A percentile compares a stretch with the other conserved stretches of the same genome.
Conservation (phyloP, 1,139 yeast genomes). For the Kurtzmaniella quercitrusa region DNA sequence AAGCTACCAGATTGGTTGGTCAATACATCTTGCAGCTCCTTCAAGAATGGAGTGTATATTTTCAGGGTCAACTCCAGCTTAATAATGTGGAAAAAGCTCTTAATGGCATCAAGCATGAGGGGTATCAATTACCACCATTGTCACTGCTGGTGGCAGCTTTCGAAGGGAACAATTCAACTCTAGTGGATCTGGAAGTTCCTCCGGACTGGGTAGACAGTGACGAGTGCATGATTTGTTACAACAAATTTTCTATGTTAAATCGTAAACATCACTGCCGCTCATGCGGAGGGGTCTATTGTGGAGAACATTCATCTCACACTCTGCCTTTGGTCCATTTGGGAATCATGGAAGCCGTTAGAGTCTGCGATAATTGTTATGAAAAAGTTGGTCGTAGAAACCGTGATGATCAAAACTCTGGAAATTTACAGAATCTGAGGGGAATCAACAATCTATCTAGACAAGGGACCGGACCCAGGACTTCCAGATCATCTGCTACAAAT, state of each 20-base stretch:
- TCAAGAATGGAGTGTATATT: slow-evolving; percentile 75
- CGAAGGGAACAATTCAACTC: slow-evolving; percentile 13
- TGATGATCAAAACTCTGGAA: slow-evolving; percentile 17
- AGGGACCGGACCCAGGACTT: too few species aligned
- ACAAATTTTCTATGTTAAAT: slow-evolving; percentile 72
- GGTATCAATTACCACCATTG: slow-evolving; percentile 42
- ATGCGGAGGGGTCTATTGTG: slow-evolving; percentile 94
- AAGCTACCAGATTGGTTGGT: slow-evolving; percentile 55
- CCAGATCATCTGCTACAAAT: not conserved
- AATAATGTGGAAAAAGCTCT: slow-evolving; percentile 63
- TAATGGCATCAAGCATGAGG: slow-evolving; percentile 56
- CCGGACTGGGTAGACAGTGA: slow-evolving; percentile 98
- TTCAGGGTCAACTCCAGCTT: slow-evolving; percentile 65
- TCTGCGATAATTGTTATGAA: slow-evolving; percentile 84
- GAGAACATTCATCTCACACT: slow-evolving; percentile 69
- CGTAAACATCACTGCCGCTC: slow-evolving; percentile 96
- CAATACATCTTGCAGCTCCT: slow-evolving; percentile 57
- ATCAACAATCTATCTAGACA: not conserved
- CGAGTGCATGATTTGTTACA: slow-evolving; percentile 92
- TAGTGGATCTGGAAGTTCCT: slow-evolving; percentile 87
- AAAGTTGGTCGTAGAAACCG: slow-evolving; percentile 36
- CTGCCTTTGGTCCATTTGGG: slow-evolving; percentile 80
- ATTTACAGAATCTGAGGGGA: slow-evolving; percentile 5
- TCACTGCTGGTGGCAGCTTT: not conserved
- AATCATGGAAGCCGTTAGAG: slow-evolving; percentile 83